A percentile compares a stretch with the other conserved stretches of the same genome.
Conservation (phyloP, 2,329 filamentous ascomycete genomes). For the Acrocalymma vagum region DNA sequence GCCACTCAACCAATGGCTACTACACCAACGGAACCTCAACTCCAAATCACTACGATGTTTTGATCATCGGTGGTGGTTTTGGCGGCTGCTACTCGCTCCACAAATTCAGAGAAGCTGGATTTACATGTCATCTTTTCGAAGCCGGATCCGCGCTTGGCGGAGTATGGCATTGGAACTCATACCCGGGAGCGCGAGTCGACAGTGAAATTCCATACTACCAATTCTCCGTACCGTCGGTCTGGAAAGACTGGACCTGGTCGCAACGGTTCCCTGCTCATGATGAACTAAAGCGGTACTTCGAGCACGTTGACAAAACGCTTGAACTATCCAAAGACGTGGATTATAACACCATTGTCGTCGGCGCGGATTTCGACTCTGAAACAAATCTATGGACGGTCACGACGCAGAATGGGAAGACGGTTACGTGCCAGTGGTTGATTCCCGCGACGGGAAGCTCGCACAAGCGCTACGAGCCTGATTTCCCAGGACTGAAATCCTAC, state of each 20-base stretch:
- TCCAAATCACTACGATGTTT: too few species aligned
- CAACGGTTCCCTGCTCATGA: constrained; percentile 57
- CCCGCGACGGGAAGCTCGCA: constrained; percentile 63
- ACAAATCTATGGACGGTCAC: constrained; percentile 56
- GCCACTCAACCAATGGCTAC: too few species aligned
- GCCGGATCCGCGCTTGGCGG: constrained; percentile 45
- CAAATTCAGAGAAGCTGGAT: constrained; percentile 36
- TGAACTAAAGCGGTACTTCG: constrained; percentile 64
- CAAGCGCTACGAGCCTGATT: constrained; percentile 65
- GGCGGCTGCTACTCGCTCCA: constrained; percentile 44
- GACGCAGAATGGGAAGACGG: constrained; percentile 55
- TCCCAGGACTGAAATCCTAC: constrained; percentile 64
- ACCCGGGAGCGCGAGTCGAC: constrained; percentile 51
- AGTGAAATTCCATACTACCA: constrained; percentile 52
- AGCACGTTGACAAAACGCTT: constrained; percentile 61
- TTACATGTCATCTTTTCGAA: constrained; percentile 32
- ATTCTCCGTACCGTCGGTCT: constrained; percentile 51
- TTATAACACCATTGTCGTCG: constrained; percentile 10
- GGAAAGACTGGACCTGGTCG: constrained; percentile 60
- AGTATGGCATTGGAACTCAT: constrained; percentile 40
- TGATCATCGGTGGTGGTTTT: constrained; percentile 42
- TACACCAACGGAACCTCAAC: too few species aligned
- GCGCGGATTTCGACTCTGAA: constrained; percentile 56
- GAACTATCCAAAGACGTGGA: constrained; percentile 58
- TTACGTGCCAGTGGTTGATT: constrained; percentile 58